Base-by-base conservation (phyloP, 305 asterid species). In the Rubia tinctorum region DNA sequence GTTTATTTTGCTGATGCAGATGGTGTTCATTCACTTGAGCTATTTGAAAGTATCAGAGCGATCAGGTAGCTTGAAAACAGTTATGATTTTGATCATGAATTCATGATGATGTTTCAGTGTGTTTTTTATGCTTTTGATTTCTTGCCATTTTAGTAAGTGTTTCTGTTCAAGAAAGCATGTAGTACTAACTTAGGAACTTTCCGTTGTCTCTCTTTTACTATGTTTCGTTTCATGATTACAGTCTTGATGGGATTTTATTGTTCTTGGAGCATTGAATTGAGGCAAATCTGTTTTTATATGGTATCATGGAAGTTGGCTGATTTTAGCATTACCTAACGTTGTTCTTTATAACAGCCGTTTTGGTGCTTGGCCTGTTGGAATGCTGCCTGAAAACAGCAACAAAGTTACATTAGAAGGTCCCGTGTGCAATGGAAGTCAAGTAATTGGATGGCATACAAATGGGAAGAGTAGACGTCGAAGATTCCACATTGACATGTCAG, bases 331-430 rank as follows among this genome's bases (percentile, higher is more conserved):
- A 49, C 71, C 78, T 75, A 7, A 45, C 40, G 53, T 68, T 73
- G 7, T 85, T 81, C 84, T 62, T 71, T 15, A 68, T 14, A 66
- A 4, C 61, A 95, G 98, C 65, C 98, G 97, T 75, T 92, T 95
- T 79, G 99, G 99, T 81, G 88, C 94, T 65, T 95, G 99, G 99
- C 99, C 99, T 61, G 98, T 92, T 76, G 95, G 91, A 76, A 89
- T 95, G 93, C 84, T 95, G 73, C 88, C 90, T n/a, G 96, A 88
- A 78, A 88, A 96, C 86, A 90, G 91, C 86, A 88, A 85, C 68
- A 92, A 90, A 81, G 96, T 86, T 0, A 85, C 86, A 59, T 76
- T 95, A 67, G 98, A 90, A 86, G 99, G 98, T 71, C 98, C 99
- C 10, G 89, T 95, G 15, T 95, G 98, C 81, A 88, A 88, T 85